phyloP scores from a whole-genome alignment of 768 basidiomycete species.

The Psilocybe tampanensis region DNA sequence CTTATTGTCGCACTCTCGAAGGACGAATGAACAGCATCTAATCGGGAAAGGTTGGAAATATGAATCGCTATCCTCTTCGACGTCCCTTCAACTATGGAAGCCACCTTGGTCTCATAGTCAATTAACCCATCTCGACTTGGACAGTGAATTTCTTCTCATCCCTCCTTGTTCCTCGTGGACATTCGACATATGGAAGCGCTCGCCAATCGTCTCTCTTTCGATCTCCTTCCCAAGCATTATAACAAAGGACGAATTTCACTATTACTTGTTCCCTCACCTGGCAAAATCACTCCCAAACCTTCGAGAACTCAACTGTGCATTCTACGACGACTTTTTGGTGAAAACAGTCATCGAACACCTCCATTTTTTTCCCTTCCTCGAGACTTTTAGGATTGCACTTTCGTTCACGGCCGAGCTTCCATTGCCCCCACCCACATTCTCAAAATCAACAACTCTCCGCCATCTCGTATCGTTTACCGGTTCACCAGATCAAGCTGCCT shows the following conservation, averaged over 20 bases:
- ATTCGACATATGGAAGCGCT: constrained; percentile 9
- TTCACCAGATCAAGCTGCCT: constrained; percentile 13
- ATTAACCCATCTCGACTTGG: constrained; percentile 7
- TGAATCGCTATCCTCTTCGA: background rate
- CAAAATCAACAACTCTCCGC: background rate
- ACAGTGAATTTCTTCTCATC: constrained; percentile 12
- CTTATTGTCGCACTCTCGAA: background rate
- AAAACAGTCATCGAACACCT: constrained; percentile 1
- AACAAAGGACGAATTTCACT: constrained; percentile 7
- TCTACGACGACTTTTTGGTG: background rate
- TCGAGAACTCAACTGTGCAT: constrained; percentile 3
- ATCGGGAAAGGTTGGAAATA: constrained; percentile 14
- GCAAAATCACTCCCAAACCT: constrained; percentile 9
- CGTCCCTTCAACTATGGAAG: background rate
- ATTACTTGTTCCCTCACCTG: constrained; percentile 12
- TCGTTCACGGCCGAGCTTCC: background rate
- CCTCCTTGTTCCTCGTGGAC: constrained; percentile 16
- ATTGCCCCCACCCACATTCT: background rate
- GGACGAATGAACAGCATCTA: background rate
- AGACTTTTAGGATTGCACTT: background rate
- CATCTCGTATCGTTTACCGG: constrained; percentile 12
- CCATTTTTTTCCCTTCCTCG: background rate
- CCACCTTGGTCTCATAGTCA: background rate
- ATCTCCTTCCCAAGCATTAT: constrained; percentile 5
- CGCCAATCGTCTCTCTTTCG: constrained; percentile 9